Evolutionary conservation across 2,329 filamentous ascomycete species (phyloP).

Genomic region (Neofusicoccum umdonicola): DNA sequence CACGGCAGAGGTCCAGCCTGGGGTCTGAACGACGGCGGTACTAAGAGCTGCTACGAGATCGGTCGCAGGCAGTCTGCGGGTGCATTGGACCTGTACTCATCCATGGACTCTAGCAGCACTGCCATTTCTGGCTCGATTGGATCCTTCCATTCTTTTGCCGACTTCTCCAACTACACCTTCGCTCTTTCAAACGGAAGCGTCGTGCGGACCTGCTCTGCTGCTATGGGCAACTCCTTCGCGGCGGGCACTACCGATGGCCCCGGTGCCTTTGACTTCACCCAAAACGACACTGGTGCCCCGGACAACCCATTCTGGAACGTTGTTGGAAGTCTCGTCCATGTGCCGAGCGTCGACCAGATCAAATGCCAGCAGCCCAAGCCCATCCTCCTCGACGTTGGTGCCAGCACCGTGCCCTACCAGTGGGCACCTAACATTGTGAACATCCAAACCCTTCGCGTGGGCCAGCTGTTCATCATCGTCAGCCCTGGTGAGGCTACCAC

Average conservation of each 20-base stretch:
- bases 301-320: slow-evolving; percentile 78
- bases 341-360: slow-evolving; percentile 66
- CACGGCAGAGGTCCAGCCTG: slow-evolving; percentile 73
- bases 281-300: slow-evolving; percentile 74
- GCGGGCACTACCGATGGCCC: slow-evolving; percentile 91
- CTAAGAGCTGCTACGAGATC: slow-evolving; percentile 73
- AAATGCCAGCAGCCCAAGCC: slow-evolving; percentile 79
- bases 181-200: slow-evolving; percentile 67
- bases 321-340: slow-evolving; percentile 70
- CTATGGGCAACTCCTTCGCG: slow-evolving; percentile 88
- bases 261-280: slow-evolving; percentile 89
- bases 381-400: slow-evolving; percentile 83
- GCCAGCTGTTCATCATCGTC: slow-evolving; percentile 79
- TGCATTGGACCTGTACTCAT: slow-evolving; percentile 58
- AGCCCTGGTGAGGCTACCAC: slow-evolving; percentile 86
- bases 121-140: slow-evolving; percentile 67
- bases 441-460: slow-evolving; percentile 79
- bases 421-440: slow-evolving; percentile 94
- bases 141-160: slow-evolving; percentile 80
- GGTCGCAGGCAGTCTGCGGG: slow-evolving; percentile 68
- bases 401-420: slow-evolving; percentile 71
- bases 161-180: slow-evolving; percentile 77
- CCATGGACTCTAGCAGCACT: slow-evolving; percentile 44
- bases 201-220: slow-evolving; percentile 77
- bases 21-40: slow-evolving; percentile 60